Base-by-base conservation (phyloP, 1,284 basidiomycete species). In the Bondarzewia mesenterica region DNA sequence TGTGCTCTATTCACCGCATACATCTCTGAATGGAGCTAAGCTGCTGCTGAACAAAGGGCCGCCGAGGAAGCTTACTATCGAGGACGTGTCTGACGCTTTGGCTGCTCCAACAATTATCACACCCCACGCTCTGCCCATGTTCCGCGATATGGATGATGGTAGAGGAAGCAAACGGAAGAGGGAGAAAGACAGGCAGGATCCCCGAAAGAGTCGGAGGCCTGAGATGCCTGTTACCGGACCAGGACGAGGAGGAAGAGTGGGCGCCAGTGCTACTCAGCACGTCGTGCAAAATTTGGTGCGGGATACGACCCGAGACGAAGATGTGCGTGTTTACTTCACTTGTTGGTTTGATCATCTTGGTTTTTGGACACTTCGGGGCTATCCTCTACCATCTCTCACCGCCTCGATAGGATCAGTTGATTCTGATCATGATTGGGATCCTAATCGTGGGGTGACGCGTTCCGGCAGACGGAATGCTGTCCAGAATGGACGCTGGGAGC, bases 231-330 rank as follows among this genome's bases (percentile, higher is more conserved):
- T 99, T 41, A 82, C 75, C 47, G 96, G 96, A 4, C 90, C 89
- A 25, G 96, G 96, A 46, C 80, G 78, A 58, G 95, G 94, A 23
- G 96, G 96, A 42, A 73, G 95, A 25, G 89, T 99, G 41, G 96
- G 96, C 21, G 89, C 92, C 32, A 93, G 89, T 67, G 95, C 93
- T 4, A 97, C 89, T 42, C 92, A 96, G 57, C 90, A 95, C 60
- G 80, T 97, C 53, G 93, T 99, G 39, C 92, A 96, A 68, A 88
- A 89, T 58, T 70, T 99, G 62, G 92, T 93, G 48, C 78, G 88
- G 61, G 89, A 93, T 62, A 89, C 83, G 53, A 89, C 87, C 39
- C 71, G 90, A 59, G 89, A 90, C 69, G 85, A 94, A 69, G 93
- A 97, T 69, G 93, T 95, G 71, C 77, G 93, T 89, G 50, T 47